Conservation (phyloP, 2,329 filamentous ascomycete species). For the Venturia nashicola region DNA sequence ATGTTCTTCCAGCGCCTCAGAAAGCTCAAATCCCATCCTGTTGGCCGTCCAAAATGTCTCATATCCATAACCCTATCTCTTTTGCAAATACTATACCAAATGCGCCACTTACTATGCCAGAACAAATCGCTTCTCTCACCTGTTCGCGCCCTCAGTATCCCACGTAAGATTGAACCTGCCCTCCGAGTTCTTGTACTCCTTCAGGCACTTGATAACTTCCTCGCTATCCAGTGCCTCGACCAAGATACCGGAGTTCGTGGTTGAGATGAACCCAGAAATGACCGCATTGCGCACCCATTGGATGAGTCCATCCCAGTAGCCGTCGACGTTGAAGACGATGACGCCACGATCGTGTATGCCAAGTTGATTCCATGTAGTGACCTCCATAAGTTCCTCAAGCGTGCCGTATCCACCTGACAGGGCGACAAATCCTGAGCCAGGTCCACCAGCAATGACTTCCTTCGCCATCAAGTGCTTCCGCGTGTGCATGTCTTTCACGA, state of each 20-base stretch:
- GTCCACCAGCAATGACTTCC: constrained; percentile 69
- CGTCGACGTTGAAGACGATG: constrained; percentile 73
- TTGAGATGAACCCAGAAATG: constrained; percentile 61
- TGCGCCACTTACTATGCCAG: background rate
- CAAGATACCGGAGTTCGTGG: constrained; percentile 61
- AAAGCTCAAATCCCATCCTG: background rate
- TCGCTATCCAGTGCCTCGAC: constrained; percentile 61
- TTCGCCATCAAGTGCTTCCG: constrained; percentile 89
- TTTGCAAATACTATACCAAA: background rate
- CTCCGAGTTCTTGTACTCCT: constrained; percentile 61
- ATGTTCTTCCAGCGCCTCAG: background rate
- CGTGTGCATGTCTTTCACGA: constrained; percentile 93
- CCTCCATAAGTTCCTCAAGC: constrained; percentile 88
- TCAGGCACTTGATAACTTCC: constrained; percentile 58
- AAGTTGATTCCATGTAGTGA: constrained; percentile 89
- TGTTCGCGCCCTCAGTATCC: constrained; percentile 33
- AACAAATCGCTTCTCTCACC: background rate
- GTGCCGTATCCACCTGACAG: constrained; percentile 87
- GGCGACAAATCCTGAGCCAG: constrained; percentile 80
- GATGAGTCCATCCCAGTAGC: constrained; percentile 83
- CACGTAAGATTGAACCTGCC: constrained; percentile 73
- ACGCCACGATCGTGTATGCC: constrained; percentile 78
- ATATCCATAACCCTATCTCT: background rate
- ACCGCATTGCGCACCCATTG: constrained; percentile 70
- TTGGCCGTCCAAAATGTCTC: background rate